Conservation (phyloP, 805 yeast species). For the Phaffomyces opuntiae region DNA sequence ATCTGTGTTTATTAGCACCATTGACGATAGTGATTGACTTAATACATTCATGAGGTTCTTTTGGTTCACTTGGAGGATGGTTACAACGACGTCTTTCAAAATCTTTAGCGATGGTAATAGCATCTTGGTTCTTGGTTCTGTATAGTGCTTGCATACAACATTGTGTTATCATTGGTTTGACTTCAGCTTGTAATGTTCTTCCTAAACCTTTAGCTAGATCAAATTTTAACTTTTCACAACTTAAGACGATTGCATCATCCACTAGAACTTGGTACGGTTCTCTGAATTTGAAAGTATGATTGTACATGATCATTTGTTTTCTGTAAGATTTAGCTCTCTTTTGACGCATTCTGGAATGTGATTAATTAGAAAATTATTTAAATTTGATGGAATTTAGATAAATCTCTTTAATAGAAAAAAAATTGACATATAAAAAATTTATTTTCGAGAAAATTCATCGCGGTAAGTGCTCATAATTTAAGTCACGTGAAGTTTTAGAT, state of each 20-base stretch:
- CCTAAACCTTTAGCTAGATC: conserved; percentile 77
- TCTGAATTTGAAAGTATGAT: conserved; percentile 83
- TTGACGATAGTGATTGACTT: conserved; percentile 59
- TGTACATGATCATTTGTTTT: conserved; percentile 83
- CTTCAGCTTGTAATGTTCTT: conserved; percentile 77
- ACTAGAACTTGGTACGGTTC: conserved; percentile 89
- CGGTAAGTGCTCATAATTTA: not conserved
- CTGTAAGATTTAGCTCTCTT: conserved; percentile 91
- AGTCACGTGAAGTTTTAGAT: not conserved
- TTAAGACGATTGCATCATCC: conserved; percentile 71
- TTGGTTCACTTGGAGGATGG: conserved; percentile 60
- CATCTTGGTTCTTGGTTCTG: conserved; percentile 59
- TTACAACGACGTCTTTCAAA: conserved; percentile 92
- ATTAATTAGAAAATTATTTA: not conserved
- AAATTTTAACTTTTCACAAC: conserved; percentile 59
- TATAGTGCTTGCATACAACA: conserved; percentile 89
- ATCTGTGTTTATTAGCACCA: conserved; percentile 84
- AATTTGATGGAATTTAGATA: not conserved
- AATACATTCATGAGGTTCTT: conserved; percentile 70
- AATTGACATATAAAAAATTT: conserved; percentile 1
- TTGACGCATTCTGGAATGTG: conserved; percentile 64
- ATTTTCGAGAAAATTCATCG: too few species aligned
- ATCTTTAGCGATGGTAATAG: conserved; percentile 72
- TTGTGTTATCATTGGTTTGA: conserved; percentile 90
- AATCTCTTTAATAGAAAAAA: too few species aligned